A percentile compares a stretch with the other conserved stretches of the same genome.
These are phyloP conservation scores for Aspergillus tubingensis DNA, from an alignment of 2,329 filamentous ascomycete genomes.

Conservation along the genomic window DNA sequence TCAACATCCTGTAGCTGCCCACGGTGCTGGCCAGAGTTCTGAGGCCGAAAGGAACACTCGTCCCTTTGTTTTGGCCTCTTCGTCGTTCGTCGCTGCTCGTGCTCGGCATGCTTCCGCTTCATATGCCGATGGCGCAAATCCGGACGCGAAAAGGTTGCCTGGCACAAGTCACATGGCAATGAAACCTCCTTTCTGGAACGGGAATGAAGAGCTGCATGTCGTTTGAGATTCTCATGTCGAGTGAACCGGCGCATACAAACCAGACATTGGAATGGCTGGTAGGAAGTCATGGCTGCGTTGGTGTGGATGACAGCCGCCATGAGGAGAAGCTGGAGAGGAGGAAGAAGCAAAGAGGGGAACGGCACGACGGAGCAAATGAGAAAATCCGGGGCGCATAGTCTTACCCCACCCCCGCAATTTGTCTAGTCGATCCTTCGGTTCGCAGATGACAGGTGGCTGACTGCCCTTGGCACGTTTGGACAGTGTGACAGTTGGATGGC, in stretches of 20 bases:
- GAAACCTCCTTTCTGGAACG: constrained; percentile 32
- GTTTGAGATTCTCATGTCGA: constrained; percentile 46
- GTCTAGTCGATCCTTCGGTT: background rate
- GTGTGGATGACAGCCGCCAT: constrained; percentile 3
- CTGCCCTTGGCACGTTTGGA: background rate
- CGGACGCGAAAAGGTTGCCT: constrained; percentile 44
- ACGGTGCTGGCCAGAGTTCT: background rate
- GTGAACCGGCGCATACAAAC: constrained; percentile 44
- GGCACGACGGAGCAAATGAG: constrained; percentile 2
- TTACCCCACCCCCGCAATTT: constrained; percentile 3
- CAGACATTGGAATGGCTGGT: constrained; percentile 46
- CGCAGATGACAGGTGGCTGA: background rate
- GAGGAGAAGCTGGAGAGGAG: background rate
- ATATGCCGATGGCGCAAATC: constrained; percentile 47
- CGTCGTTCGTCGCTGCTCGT: constrained; percentile 13
- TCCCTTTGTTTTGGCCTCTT: constrained; percentile 8
- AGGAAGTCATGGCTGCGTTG: constrained; percentile 11
- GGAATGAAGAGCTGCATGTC: constrained; percentile 44
- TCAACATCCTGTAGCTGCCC: no score
- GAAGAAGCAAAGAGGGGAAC: background rate
- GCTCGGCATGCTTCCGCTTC: constrained; percentile 44
- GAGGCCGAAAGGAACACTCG: constrained; percentile 6
- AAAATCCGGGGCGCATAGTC: constrained; percentile 5
- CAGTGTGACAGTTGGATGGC: background rate
- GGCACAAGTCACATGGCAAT: constrained; percentile 41